phyloP scores from a whole-genome alignment of 1,284 basidiomycete species.

The Vanrija sp. region DNA sequence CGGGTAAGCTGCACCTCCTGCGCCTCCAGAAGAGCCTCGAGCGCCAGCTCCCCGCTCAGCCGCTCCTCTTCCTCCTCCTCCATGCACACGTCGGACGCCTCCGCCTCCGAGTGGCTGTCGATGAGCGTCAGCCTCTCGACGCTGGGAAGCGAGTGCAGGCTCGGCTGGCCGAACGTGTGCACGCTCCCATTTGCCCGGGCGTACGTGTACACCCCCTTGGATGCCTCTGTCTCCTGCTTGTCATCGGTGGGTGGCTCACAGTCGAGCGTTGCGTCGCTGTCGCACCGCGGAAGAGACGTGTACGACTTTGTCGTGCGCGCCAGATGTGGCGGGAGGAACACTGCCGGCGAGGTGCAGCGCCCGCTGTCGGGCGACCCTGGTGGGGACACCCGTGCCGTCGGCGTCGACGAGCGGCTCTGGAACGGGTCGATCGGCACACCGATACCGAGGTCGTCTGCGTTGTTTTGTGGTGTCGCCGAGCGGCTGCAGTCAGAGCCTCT shows the following conservation, averaged over 20 bases:
- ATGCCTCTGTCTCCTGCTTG: neutral
- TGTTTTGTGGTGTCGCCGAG: too few species aligned
- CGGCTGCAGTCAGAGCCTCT: too few species aligned
- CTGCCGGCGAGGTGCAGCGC: too few species aligned
- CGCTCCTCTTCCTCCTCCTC: slow-evolving; percentile 61
- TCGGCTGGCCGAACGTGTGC: neutral
- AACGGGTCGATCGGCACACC: too few species aligned
- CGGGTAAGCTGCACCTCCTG: too few species aligned
- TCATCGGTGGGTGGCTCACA: too few species aligned
- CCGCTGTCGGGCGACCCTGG: too few species aligned
- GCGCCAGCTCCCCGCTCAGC: too few species aligned
- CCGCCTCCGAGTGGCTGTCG: slow-evolving; percentile 31
- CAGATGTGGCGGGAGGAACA: neutral
- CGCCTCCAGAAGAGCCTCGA: too few species aligned
- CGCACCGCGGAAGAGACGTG: neutral
- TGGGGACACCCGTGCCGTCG: neutral
- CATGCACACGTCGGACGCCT: too few species aligned
- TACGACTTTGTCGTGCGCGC: neutral
- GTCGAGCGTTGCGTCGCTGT: neutral
- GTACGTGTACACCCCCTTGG: neutral
- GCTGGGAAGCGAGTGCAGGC: neutral
- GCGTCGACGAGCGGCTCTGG: too few species aligned
- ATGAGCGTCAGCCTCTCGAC: slow-evolving; percentile 37
- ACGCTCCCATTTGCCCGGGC: neutral
- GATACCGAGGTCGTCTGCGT: too few species aligned